These are phyloP conservation scores for Chamaecyparis obtusa DNA, from an alignment of 75 land plant genomes.

Conservation along the genomic window DNA sequence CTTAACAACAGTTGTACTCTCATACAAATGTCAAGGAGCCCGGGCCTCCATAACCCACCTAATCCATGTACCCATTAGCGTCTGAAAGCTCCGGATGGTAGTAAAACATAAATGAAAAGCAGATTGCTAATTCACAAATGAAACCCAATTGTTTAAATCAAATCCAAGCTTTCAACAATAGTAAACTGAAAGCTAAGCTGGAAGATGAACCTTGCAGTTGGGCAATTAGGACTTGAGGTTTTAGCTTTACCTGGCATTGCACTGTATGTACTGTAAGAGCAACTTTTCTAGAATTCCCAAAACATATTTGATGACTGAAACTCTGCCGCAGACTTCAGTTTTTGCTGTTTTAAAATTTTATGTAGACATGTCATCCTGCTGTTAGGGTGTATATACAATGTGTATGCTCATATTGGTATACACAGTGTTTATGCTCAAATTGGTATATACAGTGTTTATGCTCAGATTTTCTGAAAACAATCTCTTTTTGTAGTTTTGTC, in stretches of 20 bases:
- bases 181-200: neutral
- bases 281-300: neutral
- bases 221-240: neutral
- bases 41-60: neutral
- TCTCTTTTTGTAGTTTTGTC: neutral
- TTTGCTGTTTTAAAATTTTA: neutral
- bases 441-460: neutral
- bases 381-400: neutral
- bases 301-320: neutral
- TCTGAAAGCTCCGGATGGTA: neutral
- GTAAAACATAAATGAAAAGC: neutral
- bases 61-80: neutral
- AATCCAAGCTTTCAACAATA: neutral
- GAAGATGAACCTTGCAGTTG: neutral
- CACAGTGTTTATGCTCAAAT: too few species aligned
- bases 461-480: neutral
- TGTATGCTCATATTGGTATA: neutral
- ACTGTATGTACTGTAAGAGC: neutral
- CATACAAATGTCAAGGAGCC: neutral
- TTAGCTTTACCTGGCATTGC: neutral
- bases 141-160: neutral
- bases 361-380: neutral
- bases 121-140: neutral
- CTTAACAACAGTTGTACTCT: neutral
- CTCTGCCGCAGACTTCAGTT: neutral